Percentiles rank a stretch among this genome's conserved stretches.
Conservation (phyloP, 1,139 yeast genomes). For the Scheffersomyces stambukii region DNA sequence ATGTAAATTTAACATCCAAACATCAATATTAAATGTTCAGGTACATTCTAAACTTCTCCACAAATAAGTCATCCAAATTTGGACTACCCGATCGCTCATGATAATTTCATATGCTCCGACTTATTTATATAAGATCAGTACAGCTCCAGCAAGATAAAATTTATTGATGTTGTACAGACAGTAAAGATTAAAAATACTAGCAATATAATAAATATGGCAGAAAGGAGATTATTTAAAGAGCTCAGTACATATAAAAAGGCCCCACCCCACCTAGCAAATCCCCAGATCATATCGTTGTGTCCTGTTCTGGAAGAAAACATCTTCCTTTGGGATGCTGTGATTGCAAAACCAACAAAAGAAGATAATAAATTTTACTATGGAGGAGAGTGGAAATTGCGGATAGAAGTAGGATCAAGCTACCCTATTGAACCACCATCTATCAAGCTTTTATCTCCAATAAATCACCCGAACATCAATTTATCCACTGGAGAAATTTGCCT, state of each 20-base stretch:
- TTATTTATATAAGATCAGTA: too few species aligned
- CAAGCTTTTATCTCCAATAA: constrained; percentile 50
- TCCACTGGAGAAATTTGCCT: constrained; percentile 77
- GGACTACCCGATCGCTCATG: too few species aligned
- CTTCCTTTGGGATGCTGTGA: constrained; percentile 55
- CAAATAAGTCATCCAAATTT: too few species aligned
- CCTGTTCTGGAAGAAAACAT: constrained; percentile 48
- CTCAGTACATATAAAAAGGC: constrained; percentile 19
- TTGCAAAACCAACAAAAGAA: constrained; percentile 47
- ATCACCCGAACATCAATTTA: constrained; percentile 74
- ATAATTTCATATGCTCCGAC: too few species aligned
- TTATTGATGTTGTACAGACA: too few species aligned
- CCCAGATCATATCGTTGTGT: constrained; percentile 36
- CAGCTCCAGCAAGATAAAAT: too few species aligned
- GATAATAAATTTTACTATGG: constrained; percentile 44
- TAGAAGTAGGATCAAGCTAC: constrained; percentile 50
- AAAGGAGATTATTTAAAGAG: constrained; percentile 28
- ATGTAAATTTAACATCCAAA: too few species aligned
- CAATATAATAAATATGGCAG: too few species aligned
- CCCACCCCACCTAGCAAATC: constrained; percentile 20
- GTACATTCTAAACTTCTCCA: too few species aligned
- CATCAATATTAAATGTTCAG: too few species aligned
- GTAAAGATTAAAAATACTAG: too few species aligned
- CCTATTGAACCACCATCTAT: constrained; percentile 72
- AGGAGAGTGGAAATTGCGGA: constrained; percentile 56